Percentiles rank a stretch among this genome's conserved stretches.
phyloP scores from a whole-genome alignment of 768 basidiomycete genomes.

The Lactarius sp. region DNA sequence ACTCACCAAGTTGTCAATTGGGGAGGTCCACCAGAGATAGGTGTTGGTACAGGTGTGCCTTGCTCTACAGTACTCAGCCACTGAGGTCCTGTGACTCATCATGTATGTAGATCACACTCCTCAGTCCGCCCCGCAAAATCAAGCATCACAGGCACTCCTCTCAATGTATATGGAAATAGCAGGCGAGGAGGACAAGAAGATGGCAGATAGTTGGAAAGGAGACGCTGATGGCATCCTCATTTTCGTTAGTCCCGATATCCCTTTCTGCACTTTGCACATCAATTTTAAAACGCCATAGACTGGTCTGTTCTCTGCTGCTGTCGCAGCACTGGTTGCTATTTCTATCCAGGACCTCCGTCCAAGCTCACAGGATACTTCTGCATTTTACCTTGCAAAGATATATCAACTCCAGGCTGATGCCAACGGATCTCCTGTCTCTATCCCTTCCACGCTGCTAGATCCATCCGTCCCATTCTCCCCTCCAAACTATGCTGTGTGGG shows the following conservation, averaged over 20 bases:
- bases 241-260: not conserved
- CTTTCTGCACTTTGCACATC: not conserved
- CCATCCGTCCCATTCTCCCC: not conserved
- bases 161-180: slow-evolving; percentile 6
- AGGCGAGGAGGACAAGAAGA: not conserved
- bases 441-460: not conserved
- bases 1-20: too few species aligned
- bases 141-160: not conserved
- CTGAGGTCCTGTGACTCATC: not conserved
- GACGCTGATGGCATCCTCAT: slow-evolving; percentile 10
- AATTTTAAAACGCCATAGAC: not conserved
- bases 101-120: not conserved
- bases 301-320: slow-evolving; percentile 12
- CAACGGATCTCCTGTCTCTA: not conserved
- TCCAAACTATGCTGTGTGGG: not conserved
- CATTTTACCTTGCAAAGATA: not conserved
- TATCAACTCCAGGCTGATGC: not conserved
- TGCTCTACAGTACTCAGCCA: not conserved
- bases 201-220: slow-evolving; percentile 3
- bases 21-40: too few species aligned
- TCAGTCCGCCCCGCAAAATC: not conserved
- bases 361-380: slow-evolving; percentile 4
- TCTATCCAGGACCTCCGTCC: not conserved
- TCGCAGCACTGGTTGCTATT: not conserved
- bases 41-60: too few species aligned